A percentile compares a stretch with the other conserved stretches of the same genome.
phyloP scores from a whole-genome alignment of 352 stramenopile genomes.

The Globisporangium cederbergense region DNA sequence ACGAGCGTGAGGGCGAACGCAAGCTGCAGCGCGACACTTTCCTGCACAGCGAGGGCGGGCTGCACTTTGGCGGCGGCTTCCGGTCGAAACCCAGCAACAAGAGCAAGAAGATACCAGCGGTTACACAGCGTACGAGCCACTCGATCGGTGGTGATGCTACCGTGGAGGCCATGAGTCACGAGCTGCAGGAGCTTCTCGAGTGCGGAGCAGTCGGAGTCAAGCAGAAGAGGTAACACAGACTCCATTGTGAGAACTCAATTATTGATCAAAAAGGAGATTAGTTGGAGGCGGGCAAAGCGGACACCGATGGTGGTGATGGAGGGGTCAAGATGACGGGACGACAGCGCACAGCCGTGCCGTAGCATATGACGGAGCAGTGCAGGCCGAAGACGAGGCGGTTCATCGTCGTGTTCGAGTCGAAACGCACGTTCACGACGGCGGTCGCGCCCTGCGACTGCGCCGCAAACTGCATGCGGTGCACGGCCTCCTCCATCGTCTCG shows the following conservation, averaged over 20 bases:
- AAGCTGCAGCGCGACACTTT: conserved; percentile 13
- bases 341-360: conserved; percentile 73
- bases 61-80: conserved; percentile 43
- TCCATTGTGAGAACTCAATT: neutral
- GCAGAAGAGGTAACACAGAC: neutral
- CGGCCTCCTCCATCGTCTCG: conserved; percentile 73
- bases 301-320: conserved; percentile 8
- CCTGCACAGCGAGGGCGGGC: conserved; percentile 12
- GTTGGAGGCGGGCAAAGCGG: neutral
- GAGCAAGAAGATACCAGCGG: neutral
- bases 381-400: conserved; percentile 82
- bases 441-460: conserved; percentile 72
- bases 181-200: neutral
- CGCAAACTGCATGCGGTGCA: conserved; percentile 74
- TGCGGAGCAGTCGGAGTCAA: neutral
- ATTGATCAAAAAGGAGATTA: neutral
- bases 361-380: conserved; percentile 78
- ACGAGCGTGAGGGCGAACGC: neutral
- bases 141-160: neutral
- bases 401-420: conserved; percentile 85
- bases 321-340: conserved; percentile 25
- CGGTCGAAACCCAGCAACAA: conserved; percentile 10
- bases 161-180: neutral
- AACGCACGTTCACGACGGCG: conserved; percentile 73
- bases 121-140: neutral